phyloP scores from a whole-genome alignment of 129 eudicot species.

The Arctium lappa region DNA sequence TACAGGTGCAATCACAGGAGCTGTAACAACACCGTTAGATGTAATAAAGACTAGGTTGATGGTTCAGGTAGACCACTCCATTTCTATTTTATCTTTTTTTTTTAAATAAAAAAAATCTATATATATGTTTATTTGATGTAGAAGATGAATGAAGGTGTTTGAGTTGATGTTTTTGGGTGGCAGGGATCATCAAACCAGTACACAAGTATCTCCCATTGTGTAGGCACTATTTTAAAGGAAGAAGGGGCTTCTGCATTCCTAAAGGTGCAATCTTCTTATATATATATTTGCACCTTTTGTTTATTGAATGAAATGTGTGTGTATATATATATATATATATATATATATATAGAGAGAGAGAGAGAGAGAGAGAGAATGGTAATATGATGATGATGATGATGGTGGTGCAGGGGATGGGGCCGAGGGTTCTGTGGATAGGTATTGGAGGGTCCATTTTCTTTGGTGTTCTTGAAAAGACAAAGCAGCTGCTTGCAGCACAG shows the following conservation, averaged over 20 bases:
- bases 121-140: neutral
- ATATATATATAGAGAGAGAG: neutral
- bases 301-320: neutral
- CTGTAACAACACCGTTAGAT: constrained; percentile 76
- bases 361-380: neutral
- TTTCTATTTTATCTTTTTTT: neutral
- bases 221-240: constrained; percentile 53
- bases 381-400: neutral
- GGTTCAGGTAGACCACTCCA: constrained; percentile 63
- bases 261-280: constrained; percentile 41
- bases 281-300: neutral
- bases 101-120: neutral
- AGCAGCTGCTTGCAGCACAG: constrained; percentile 42
- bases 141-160: neutral
- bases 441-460: constrained; percentile 88
- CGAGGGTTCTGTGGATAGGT: constrained; percentile 79
- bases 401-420: constrained; percentile 67
- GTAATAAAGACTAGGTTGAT: constrained; percentile 79
- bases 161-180: constrained; percentile 3
- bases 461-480: constrained; percentile 73
- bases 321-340: too few species aligned
- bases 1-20: constrained; percentile 82
- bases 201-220: constrained; percentile 56
- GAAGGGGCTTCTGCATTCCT: constrained; percentile 70
- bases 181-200: constrained; percentile 80